phyloP scores from a whole-genome alignment of 495 filamentous ascomycete species.

The Aspergillus kassunensis region DNA sequence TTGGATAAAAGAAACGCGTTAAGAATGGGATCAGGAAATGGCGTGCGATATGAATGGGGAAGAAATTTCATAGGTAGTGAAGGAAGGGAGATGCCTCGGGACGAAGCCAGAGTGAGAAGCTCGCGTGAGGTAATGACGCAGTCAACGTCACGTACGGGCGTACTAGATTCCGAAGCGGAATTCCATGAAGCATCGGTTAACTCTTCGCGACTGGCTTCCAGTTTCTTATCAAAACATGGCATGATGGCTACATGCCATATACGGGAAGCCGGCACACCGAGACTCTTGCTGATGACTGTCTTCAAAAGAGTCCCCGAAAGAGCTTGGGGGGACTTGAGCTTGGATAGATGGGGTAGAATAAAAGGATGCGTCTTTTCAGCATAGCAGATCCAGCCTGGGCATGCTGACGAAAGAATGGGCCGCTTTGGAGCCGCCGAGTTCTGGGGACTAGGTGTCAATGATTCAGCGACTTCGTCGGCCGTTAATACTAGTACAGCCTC shows the following conservation, averaged over 20 bases:
- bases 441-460: slow-evolving; percentile 18
- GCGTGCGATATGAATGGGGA: slow-evolving; percentile 23
- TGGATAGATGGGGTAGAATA: slow-evolving; percentile 85
- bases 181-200: slow-evolving; percentile 79
- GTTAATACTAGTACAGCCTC: slow-evolving; percentile 74
- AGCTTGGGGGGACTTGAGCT: slow-evolving; percentile 90
- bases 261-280: slow-evolving; percentile 67
- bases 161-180: slow-evolving; percentile 22
- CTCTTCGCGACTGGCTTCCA: slow-evolving; percentile 91
- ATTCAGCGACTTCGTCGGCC: slow-evolving; percentile 69
- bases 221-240: slow-evolving; percentile 99
- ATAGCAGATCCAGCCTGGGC: slow-evolving; percentile 98
- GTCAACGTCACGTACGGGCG: slow-evolving; percentile 80
- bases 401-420: slow-evolving; percentile 85
- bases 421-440: slow-evolving; percentile 42
- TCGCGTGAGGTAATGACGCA: slow-evolving; percentile 97
- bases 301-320: slow-evolving; percentile 86
- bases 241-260: slow-evolving; percentile 95
- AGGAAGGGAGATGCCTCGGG: slow-evolving; percentile 69
- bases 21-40: slow-evolving; percentile 69
- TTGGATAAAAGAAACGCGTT: slow-evolving; percentile 63
- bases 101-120: slow-evolving; percentile 79
- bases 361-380: slow-evolving; percentile 96
- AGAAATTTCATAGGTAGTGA: slow-evolving; percentile 57
- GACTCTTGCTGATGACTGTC: slow-evolving; percentile 65